A percentile compares a stretch with the other conserved stretches of the same genome.
Conservation (phyloP, 2,329 filamentous ascomycete species). For the Leptographium lundbergii region DNA sequence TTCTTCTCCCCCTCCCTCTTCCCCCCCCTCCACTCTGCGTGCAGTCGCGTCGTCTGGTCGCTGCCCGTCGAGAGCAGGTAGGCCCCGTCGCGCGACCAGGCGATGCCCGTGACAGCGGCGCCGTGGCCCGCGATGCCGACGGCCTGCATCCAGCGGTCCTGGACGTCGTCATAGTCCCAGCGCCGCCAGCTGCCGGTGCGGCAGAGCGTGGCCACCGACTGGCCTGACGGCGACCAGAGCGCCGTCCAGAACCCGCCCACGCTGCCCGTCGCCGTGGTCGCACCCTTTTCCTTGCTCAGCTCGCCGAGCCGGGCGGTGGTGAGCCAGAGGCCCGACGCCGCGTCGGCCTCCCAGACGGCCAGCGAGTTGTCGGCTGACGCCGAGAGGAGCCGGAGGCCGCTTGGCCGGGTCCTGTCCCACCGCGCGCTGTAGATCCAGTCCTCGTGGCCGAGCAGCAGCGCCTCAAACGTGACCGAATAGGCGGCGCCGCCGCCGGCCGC, state of each 20-base stretch:
- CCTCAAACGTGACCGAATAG: constrained; percentile 84
- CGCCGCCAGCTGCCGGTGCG: constrained; percentile 87
- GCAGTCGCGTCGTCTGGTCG: constrained; percentile 86
- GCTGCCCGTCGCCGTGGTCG: constrained; percentile 90
- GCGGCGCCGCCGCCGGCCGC: constrained; percentile 33
- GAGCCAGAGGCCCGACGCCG: constrained; percentile 78
- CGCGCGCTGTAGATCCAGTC: constrained; percentile 92
- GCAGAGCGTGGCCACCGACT: constrained; percentile 67
- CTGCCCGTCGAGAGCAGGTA: constrained; percentile 82
- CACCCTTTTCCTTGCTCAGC: constrained; percentile 88
- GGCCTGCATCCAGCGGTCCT: constrained; percentile 62
- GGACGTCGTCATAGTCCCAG: constrained; percentile 53
- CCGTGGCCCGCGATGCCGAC: constrained; percentile 77
- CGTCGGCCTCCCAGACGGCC: constrained; percentile 82
- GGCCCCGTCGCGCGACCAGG: constrained; percentile 70
- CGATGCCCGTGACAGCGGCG: constrained; percentile 64
- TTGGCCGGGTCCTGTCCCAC: constrained; percentile 44
- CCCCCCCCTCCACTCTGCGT: constrained; percentile 55
- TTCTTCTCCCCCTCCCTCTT: not conserved
- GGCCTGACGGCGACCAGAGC: constrained; percentile 71
- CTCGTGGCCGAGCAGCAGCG: constrained; percentile 84
- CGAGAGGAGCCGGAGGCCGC: constrained; percentile 58
- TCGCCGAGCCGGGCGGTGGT: constrained; percentile 78
- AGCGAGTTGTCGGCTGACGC: constrained; percentile 93
- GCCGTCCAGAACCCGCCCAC: constrained; percentile 95